phyloP scores from a whole-genome alignment of 441 rosid genomes.

The Codiaeum variegatum region DNA sequence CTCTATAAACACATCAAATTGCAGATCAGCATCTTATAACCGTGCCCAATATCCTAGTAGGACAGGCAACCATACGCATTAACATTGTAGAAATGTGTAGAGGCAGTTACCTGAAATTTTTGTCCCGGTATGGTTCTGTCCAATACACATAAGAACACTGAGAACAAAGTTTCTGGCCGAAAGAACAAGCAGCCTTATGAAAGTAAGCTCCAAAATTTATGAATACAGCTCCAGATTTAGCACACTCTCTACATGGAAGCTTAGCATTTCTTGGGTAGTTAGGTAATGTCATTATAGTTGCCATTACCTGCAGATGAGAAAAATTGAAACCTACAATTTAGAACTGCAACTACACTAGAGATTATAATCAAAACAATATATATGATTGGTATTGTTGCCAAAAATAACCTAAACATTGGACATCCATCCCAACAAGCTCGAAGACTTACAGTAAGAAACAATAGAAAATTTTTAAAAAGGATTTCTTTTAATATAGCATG shows the following conservation, averaged over 20 bases:
- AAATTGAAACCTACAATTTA: neutral
- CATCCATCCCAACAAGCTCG: neutral
- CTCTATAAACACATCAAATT: neutral
- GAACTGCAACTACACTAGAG: neutral
- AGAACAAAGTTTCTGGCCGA: constrained; percentile 36
- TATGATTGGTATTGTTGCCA: neutral
- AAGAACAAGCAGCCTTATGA: constrained; percentile 27
- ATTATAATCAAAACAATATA: neutral
- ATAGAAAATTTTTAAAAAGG: neutral
- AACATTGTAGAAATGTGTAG: neutral
- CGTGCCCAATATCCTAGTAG: neutral
- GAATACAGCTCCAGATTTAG: constrained; percentile 29
- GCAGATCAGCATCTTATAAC: neutral
- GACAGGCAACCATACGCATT: neutral
- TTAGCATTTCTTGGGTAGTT: constrained; percentile 24
- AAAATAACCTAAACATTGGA: neutral
- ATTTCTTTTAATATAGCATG: neutral
- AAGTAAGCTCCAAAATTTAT: constrained; percentile 21
- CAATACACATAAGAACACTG: constrained; percentile 29
- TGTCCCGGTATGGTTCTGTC: constrained; percentile 29
- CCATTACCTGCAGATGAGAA: constrained; percentile 8
- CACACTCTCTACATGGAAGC: constrained; percentile 27
- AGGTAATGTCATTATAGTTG: constrained; percentile 13
- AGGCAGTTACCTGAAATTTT: constrained; percentile 36
- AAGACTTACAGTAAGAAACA: neutral